Evolutionary conservation across 768 basidiomycete species (phyloP).

Genomic region (Coprinellus aureogranulatus): DNA sequence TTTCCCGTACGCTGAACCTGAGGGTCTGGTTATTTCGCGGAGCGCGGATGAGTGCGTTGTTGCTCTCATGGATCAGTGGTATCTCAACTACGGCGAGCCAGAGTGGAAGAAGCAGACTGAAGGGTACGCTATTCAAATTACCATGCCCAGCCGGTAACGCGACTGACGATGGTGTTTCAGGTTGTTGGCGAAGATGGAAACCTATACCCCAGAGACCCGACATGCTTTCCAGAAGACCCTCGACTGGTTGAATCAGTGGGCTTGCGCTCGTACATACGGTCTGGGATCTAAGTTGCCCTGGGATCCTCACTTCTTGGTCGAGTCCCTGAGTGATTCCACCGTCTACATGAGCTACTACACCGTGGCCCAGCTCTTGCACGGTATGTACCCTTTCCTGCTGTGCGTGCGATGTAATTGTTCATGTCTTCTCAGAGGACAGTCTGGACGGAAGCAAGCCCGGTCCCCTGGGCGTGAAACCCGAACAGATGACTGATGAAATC

Average conservation of each 20-base stretch:
- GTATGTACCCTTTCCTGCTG: slow-evolving; percentile 39
- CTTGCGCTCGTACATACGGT: slow-evolving; percentile 96
- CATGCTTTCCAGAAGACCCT: slow-evolving; percentile 89
- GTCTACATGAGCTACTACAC: slow-evolving; percentile 99
- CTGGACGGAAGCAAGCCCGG: slow-evolving; percentile 80
- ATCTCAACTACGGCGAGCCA: slow-evolving; percentile 92
- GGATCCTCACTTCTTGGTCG: slow-evolving; percentile 95
- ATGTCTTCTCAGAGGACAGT: slow-evolving; percentile 47
- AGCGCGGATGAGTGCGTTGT: slow-evolving; percentile 98
- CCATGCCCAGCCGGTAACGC: background rate
- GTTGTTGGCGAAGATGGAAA: slow-evolving; percentile 80
- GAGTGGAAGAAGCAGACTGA: slow-evolving; percentile 86
- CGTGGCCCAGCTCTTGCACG: slow-evolving; percentile 85
- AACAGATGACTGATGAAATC: slow-evolving; percentile 95
- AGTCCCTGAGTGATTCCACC: slow-evolving; percentile 95
- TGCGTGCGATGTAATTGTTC: background rate
- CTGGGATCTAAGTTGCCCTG: slow-evolving; percentile 94
- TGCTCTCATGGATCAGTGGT: slow-evolving; percentile 99
- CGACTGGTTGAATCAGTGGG: slow-evolving; percentile 97
- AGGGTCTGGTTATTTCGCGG: slow-evolving; percentile 83
- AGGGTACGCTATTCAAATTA: slow-evolving; percentile 50
- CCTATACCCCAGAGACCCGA: slow-evolving; percentile 88
- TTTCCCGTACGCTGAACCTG: slow-evolving; percentile 93
- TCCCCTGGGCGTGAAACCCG: slow-evolving; percentile 78
- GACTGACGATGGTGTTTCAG: slow-evolving; percentile 36